Evolutionary conservation across 2,329 filamentous ascomycete species (phyloP).

Genomic region (Diaporthe ampelina): DNA sequence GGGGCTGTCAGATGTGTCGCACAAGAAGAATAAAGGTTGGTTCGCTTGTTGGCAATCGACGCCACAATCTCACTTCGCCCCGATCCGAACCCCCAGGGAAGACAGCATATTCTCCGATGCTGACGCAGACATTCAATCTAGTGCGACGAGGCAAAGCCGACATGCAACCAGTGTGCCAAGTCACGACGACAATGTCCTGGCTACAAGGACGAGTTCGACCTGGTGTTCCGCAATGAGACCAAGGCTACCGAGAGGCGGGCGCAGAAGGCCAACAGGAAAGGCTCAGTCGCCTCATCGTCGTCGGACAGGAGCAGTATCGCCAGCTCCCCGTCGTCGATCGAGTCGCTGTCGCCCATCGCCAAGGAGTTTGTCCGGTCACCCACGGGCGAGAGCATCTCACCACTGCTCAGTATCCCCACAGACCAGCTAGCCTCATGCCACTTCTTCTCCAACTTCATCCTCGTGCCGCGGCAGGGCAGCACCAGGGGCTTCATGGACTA

Average conservation of each 20-base stretch:
- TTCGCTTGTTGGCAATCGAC: slow-evolving; percentile 27
- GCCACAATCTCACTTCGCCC: not conserved
- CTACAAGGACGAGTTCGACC: slow-evolving; percentile 79
- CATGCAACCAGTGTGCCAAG: slow-evolving; percentile 75
- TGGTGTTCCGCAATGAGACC: slow-evolving; percentile 81
- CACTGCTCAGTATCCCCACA: slow-evolving; percentile 60
- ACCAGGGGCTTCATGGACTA: slow-evolving; percentile 72
- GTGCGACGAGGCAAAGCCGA: slow-evolving; percentile 78
- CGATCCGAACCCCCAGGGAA: not conserved
- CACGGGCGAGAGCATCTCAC: slow-evolving; percentile 48
- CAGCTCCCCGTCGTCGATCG: slow-evolving; percentile 44
- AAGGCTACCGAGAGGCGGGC: slow-evolving; percentile 75
- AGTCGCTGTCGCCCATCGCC: slow-evolving; percentile 43
- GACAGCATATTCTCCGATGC: slow-evolving; percentile 13
- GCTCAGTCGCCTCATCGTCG: slow-evolving; percentile 49
- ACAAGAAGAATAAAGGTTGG: slow-evolving; percentile 80
- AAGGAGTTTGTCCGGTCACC: slow-evolving; percentile 44
- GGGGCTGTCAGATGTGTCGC: slow-evolving; percentile 82
- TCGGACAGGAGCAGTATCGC: slow-evolving; percentile 44
- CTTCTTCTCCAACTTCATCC: slow-evolving; percentile 73
- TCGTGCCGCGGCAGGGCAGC: slow-evolving; percentile 64
- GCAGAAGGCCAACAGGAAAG: slow-evolving; percentile 67
- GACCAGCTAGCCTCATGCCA: slow-evolving; percentile 71
- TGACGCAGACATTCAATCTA: slow-evolving; percentile 49
- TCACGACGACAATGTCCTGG: slow-evolving; percentile 75